Evolutionary conservation across 805 yeast genomes (phyloP), one percentile per base, ranked within the genome.

Genomic region (Pichia paraexigua): DNA sequence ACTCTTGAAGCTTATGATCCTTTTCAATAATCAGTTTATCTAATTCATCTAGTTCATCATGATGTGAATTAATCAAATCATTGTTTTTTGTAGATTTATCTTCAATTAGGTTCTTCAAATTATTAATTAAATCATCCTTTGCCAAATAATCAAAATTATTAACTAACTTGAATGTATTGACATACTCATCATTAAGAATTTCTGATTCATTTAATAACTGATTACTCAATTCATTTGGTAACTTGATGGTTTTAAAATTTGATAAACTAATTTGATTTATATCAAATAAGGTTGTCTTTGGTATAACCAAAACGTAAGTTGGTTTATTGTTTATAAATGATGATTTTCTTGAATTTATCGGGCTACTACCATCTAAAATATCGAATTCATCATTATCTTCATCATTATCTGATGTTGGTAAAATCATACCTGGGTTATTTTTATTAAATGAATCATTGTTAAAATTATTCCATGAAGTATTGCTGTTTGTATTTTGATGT

Each of bases 171-270:
- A 35, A 35, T 9, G 3, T 10, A 35, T 35, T 35, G 17, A 35
- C 20, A n/a, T 35, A 35, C 7, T 25, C 24, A 22, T 30, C 21
- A n/a, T 55, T 30, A 17, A 17, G 17, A 5, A 35, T 35, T 35
- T 35, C 39, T 35, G 39, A 35, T 35, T n/a, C 20, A 35, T 17
- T 35, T 10, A 58, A 46, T 44, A 72, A 51, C 2, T 46, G 32
- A 39, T 25, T 18, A 2, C 35, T 44, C 15, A 50, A 24, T 2
- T 21, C 13, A 20, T 52, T 43, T 15, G 57, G 43, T 9, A 61
- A 41, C 5, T 63, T 59, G 3, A 66, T 57, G 18, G 53, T 42
- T 28, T 55, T 44, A 42, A 49, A 55, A 13, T 50, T 42, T 7
- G 48, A 25, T n/a, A 52, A 35, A 32, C 50, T 48, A 10, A 55